Base-by-base conservation (phyloP, 306 rosid genomes). In the Begonia loranthoides region DNA sequence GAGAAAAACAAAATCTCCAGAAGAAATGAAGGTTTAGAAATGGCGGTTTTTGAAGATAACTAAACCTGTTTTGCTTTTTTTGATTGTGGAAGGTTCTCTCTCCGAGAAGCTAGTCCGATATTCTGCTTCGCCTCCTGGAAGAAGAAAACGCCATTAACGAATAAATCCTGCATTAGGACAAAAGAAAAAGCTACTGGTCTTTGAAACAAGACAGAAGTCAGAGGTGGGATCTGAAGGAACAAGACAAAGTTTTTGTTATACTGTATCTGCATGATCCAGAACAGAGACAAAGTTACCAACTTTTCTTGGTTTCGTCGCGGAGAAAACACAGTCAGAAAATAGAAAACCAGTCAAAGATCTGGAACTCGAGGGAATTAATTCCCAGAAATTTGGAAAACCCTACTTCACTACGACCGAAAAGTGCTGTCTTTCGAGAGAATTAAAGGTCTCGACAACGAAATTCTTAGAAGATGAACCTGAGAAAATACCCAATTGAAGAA, bases 51-150 rank as follows among this genome's bases (percentile, higher is more conserved):
- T 4, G 36, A 1, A 15, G 5, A 12, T 58, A 49, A 63, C 54
- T 58, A 44, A 69, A 90, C 97, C 97, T 75, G 93, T 87, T 74
- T 87, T 87, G 84, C 99, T 87, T 78, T 92, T 92, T 59, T 87
- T 87, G 68, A 79, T 78, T 51, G 94, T 80, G 73, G 82, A 71
- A 13, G 89, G 89, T 57, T 92, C 99, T 71, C 94, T 87, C 75
- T 92, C 99, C 64, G 96, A 83, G 76, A 87, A 87, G 77, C 94
- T 92, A 57, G 63, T 76, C 73, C 99, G 76, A 59, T 62, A 83
- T 51, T 83, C 96, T 56, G 73, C 78, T 15, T 81, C 89, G 52
- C 73, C 73, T 67, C 93, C 96, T 92, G 84, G 47, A 76, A 57
- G 64, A 66, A 39, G 59, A 71, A 72, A 70, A 28, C 41, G 44